Evolutionary conservation across 1,139 yeast genomes (phyloP), one percentile per base, ranked within the genome.

Genomic region (Zygosaccharomyces pseudobailii): DNA sequence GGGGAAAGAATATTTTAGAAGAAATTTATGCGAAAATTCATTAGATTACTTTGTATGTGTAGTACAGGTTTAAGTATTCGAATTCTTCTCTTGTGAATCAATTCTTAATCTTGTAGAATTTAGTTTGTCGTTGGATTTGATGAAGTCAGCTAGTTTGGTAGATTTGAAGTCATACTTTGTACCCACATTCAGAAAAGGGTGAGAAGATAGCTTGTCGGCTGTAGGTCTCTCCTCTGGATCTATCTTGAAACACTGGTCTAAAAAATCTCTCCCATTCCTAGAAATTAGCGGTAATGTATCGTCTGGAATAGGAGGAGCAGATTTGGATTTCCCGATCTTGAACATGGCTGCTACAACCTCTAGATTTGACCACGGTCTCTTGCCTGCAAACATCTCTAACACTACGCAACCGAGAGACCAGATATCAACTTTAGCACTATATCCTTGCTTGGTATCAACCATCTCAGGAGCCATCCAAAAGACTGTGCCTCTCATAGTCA

Each of bases 401-500:
- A 92, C 94, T 49, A 94, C 95, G 73, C 99, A 94, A 0, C 98
- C 99, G 36, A 90, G 69, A 0, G 97, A 84, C 95, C 95, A 86
- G 33, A 86, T 84, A 66, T 86, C 95, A 33, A 94, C 89, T 67
- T 94, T 94, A 24, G 98, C 98, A 70, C 95, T 87, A 64, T 94
- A 94, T 0, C 97, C 97, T 63, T 85, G 95, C 55, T 84, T 86
- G 47, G 82, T 84, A 58, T 85, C 86, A 48, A 94, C 89, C 51
- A 94, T 96, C 65, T 94, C 99, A 0, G 99, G 99, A 0, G 99
- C 99, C 98, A 94, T 94, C 98, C 98, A 94, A 65, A 90, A 94
- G 2, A 94, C 90, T 0, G 98, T 90, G 20, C 99, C 99, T 68
- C 94, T 96, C 92, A 85, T 86, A 10, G 97, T 90, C 95, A 90